Conservation (phyloP, 306 rosid genomes). For the Pterocarpus macrocarpus region DNA sequence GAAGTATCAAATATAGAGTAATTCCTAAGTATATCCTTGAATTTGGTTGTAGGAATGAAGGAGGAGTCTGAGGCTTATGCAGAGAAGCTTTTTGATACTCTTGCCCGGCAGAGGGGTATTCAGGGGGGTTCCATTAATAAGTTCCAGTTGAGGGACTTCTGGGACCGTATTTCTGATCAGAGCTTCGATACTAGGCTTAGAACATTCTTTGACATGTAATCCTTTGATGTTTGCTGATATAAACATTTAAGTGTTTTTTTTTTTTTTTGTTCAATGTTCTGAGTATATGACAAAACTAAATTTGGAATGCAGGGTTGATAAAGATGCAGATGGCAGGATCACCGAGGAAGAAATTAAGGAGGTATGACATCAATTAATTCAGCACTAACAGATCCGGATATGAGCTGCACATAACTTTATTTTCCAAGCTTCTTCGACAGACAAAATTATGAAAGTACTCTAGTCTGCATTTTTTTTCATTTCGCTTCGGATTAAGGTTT, state of each 20-base stretch:
- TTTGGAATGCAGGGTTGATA: slow-evolving; percentile 73
- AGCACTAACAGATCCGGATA: slow-evolving; percentile 6
- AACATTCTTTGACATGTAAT: slow-evolving; percentile 81
- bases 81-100: slow-evolving; percentile 67
- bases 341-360: slow-evolving; percentile 67
- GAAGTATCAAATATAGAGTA: neutral
- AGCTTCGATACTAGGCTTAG: slow-evolving; percentile 72
- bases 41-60: slow-evolving; percentile 61
- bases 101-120: slow-evolving; percentile 61
- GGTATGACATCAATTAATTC: slow-evolving; percentile 48
- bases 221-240: slow-evolving; percentile 8
- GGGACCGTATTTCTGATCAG: slow-evolving; percentile 72
- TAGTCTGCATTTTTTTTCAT: neutral
- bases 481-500: neutral
- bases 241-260: neutral
- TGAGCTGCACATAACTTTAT: slow-evolving; percentile 5
- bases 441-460: slow-evolving; percentile 17
- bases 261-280: slow-evolving; percentile 19
- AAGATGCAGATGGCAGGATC: slow-evolving; percentile 82
- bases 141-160: slow-evolving; percentile 68
- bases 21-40: slow-evolving; percentile 23
- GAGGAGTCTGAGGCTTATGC: slow-evolving; percentile 68
- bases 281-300: slow-evolving; percentile 15
- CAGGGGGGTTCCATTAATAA: slow-evolving; percentile 59
- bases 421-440: slow-evolving; percentile 22